Conservation (phyloP, 139 green algal genomes). For the Chlorella ohadii region DNA sequence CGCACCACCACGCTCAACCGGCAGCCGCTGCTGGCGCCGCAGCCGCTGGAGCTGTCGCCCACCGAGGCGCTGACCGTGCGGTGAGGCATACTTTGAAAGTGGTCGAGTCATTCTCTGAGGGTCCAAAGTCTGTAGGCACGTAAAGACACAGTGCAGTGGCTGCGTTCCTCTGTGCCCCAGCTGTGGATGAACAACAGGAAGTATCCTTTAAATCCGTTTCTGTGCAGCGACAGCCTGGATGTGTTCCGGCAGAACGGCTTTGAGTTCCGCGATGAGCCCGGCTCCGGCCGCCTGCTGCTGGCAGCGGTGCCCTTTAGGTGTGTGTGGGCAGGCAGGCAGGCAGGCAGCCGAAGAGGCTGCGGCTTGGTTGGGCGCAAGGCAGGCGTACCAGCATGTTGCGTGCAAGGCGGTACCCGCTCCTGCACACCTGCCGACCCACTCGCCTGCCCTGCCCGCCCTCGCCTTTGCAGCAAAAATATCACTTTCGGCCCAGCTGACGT, state of each 20-base stretch:
- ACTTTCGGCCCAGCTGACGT: slow-evolving; percentile 75
- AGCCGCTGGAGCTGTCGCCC: slow-evolving; percentile 61
- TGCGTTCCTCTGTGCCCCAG: no score
- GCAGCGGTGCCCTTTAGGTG: slow-evolving; percentile 69
- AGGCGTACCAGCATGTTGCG: no score
- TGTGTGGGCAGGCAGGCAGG: neutral
- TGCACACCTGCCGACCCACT: neutral
- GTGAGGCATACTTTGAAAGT: slow-evolving; percentile 2
- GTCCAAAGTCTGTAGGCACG: no score
- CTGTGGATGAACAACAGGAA: no score
- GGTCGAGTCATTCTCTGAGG: no score
- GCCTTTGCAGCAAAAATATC: slow-evolving; percentile 61
- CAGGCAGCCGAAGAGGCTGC: no score
- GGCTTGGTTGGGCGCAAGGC: no score
- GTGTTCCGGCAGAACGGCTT: slow-evolving; percentile 92
- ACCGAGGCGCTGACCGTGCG: slow-evolving; percentile 62
- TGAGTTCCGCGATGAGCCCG: slow-evolving; percentile 79
- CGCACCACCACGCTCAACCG: slow-evolving; percentile 68
- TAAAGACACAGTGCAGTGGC: no score
- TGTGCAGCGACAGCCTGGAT: slow-evolving; percentile 71
- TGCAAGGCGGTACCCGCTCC: neutral
- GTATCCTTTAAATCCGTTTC: no score
- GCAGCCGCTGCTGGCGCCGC: slow-evolving; percentile 86
- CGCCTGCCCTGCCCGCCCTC: no score
- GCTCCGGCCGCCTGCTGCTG: slow-evolving; percentile 55